Conservation (phyloP, 1,284 basidiomycete species). For the Apiotrichum porosum region DNA sequence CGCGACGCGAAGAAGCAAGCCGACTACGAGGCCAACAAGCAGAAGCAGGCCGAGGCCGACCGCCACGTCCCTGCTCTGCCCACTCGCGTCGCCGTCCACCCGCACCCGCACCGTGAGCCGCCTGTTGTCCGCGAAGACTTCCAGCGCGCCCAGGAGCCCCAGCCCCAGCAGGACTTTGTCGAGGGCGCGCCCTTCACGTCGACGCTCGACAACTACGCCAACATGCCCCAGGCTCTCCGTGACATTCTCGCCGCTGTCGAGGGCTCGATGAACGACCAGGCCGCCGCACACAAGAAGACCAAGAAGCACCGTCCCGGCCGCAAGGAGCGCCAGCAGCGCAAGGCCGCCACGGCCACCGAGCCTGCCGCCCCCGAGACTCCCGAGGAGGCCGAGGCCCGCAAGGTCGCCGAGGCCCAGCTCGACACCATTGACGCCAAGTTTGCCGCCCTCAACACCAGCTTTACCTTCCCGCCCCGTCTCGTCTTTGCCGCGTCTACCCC, state of each 20-base stretch:
- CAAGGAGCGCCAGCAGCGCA: not conserved
- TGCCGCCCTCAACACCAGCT: constrained; percentile 18
- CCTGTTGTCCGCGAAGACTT: too few species aligned
- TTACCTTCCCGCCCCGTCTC: constrained; percentile 39
- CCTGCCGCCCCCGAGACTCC: constrained; percentile 53
- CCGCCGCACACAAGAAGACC: not conserved
- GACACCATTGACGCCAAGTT: constrained; percentile 31
- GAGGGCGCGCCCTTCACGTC: constrained; percentile 18
- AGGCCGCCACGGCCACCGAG: constrained; percentile 43
- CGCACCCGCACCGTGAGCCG: too few species aligned
- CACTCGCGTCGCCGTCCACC: too few species aligned
- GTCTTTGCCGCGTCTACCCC: constrained; percentile 27
- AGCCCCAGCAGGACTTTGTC: too few species aligned
- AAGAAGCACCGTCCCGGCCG: constrained; percentile 13
- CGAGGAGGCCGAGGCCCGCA: not conserved
- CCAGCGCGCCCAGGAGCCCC: too few species aligned
- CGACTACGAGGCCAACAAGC: not conserved
- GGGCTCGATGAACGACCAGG: constrained; percentile 7
- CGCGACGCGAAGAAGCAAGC: not conserved
- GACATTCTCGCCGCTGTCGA: constrained; percentile 27
- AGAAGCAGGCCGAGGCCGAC: not conserved
- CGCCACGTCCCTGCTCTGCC: not conserved
- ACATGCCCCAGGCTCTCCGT: constrained; percentile 24
- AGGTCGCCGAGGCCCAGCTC: constrained; percentile 11
- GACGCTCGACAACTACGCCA: constrained; percentile 21